Base-by-base conservation (phyloP, 2,329 filamentous ascomycete species). In the Ascochyta pisi region DNA sequence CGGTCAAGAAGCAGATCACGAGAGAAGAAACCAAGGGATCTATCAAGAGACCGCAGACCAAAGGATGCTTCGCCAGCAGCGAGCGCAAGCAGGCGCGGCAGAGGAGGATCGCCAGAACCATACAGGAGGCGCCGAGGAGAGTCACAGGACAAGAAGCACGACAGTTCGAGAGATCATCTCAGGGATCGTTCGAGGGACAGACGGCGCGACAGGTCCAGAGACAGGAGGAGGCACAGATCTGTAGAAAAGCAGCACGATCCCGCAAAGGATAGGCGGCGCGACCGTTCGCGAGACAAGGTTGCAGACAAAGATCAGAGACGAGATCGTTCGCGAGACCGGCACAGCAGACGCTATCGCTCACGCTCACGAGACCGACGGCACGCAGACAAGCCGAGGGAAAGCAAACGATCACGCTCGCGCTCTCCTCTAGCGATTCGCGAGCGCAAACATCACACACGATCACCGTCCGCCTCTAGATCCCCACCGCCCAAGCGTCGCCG, bases 401-500 rank as follows among this genome's bases (percentile, higher is more conserved):
- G 53, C 38, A 60, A 58, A 31, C 64, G 29, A 5, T 31, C 29
- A 31, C 29, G 63, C 44, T 68, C 67, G 24, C 65, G 61, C 55
- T 73, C 69, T 13, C 68, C 67, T 16, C 57, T 63, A n/a, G 63
- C 64, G 23, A 54, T 61, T 34, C 66, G 67, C 45, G 62, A 61
- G 39, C 62, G 60, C 45, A 68, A 63, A 38, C 66, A 62, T 38
- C 71, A 61, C 42, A 57, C 62, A 22, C 64, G 56, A 50, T 73
- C 71, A 22, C 63, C 61, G 8, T 68, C 67, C n/a, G 56, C 56
- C 16, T 70, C 70, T 1, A 54, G 57, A 8, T 69, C 67, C 16
- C 69, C 68, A 23, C 61, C 67, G 22, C 68, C 68, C 13, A 79
- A 76, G 54, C 74, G 73, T 49, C 68, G 65, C 39, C 71, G 70